Evolutionary conservation across 2,329 filamentous ascomycete species (phyloP), one percentile per base, ranked within the genome.

Genomic region (Ophiostoma ips): DNA sequence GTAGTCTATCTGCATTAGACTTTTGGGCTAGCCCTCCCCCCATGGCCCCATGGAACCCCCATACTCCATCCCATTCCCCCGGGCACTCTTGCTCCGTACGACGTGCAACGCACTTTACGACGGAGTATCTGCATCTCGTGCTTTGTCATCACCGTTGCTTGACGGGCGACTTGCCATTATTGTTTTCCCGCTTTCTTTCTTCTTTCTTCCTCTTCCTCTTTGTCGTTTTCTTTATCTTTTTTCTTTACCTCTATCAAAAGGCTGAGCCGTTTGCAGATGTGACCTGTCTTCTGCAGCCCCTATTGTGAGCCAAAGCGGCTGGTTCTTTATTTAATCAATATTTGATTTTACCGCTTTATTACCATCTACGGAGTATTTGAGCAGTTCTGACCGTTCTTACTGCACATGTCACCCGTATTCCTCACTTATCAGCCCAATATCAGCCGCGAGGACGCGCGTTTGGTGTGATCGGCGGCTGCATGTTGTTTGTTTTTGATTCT

Each of bases 381-480:
- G n/a, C n/a, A n/a, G n/a, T n/a, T n/a, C n/a, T n/a, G n/a, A n/a
- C n/a, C n/a, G n/a, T n/a, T n/a, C n/a, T n/a, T n/a, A n/a, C n/a
- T n/a, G n/a, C n/a, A 8, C 24, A 28, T 28, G 24, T 19, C 33
- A 24, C n/a, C 6, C n/a, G 35, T 41, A 19, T 41, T 40, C 19
- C 19, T 21, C 9, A 37, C 4, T n/a, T n/a, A 41, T 28, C 38
- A 41, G 18, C 38, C 38, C 24, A 9, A 41, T 30, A 18, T 18
- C 38, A 41, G 38, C 38, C 28, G 24, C 16, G 41, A 50, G 49
- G 49, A 46, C 49, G 49, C 49, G 49, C 49, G 49, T 50, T 50
- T 50, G 18, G 10, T 19, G 13, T 15, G 41, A 50, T 46, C 41
- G 19, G 30, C 49, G 18, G 11, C 10, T 8, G 9, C 10, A 11